phyloP scores from a whole-genome alignment of 2,329 filamentous ascomycete genomes.

The Claviceps citrina region DNA sequence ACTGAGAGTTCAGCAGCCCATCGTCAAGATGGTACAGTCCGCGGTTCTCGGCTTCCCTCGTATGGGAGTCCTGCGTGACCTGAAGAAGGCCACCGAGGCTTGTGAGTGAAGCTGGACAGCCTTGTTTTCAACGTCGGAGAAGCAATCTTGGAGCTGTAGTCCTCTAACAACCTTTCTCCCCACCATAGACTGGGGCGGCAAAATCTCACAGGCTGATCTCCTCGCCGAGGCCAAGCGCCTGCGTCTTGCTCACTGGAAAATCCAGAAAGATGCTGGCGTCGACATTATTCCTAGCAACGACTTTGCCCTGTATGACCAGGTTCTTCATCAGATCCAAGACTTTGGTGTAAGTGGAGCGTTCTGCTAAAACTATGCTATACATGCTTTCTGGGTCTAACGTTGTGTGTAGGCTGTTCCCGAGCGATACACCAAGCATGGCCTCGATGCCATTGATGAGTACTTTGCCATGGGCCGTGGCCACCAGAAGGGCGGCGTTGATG shows the following conservation, averaged over 20 bases:
- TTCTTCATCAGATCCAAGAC: slow-evolving; percentile 94
- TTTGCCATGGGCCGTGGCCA: slow-evolving; percentile 99
- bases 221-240: slow-evolving; percentile 93
- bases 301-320: slow-evolving; percentile 97
- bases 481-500: slow-evolving; percentile 87
- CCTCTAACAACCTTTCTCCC: slow-evolving; percentile 11
- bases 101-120: slow-evolving; percentile 32
- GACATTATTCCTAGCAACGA: slow-evolving; percentile 98
- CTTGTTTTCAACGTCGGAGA: not conserved
- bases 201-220: slow-evolving; percentile 82
- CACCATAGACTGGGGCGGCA: slow-evolving; percentile 61
- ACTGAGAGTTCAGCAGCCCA: slow-evolving; percentile 11
- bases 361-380: not conserved
- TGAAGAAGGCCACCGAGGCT: slow-evolving; percentile 99
- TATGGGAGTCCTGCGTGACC: slow-evolving; percentile 95
- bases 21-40: slow-evolving; percentile 45
- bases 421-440: slow-evolving; percentile 80
- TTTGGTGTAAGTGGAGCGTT: slow-evolving; percentile 56
- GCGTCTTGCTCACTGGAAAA: slow-evolving; percentile 94
- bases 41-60: slow-evolving; percentile 95
- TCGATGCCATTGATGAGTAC: slow-evolving; percentile 86
- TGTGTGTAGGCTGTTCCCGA: slow-evolving; percentile 62
- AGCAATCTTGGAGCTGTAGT: not conserved
- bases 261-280: slow-evolving; percentile 96
- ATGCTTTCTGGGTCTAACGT: not conserved